Percentiles rank a stretch among this genome's conserved stretches.
Evolutionary conservation across 345 rosid genomes (phyloP).

Genomic region (Linum lewisii): DNA sequence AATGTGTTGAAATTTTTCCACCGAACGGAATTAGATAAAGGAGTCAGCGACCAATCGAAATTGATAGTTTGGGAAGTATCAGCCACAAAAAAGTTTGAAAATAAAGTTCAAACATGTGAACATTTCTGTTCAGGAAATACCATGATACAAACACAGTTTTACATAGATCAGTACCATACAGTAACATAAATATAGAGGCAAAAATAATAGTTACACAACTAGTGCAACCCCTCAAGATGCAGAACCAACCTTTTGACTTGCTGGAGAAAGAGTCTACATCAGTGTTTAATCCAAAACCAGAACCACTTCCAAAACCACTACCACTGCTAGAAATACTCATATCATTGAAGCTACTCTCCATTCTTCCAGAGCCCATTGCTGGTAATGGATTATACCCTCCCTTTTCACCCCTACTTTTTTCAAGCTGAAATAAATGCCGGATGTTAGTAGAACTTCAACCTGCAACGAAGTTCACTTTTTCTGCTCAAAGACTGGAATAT

Average conservation of each 20-base stretch:
- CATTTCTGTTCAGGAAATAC: no score
- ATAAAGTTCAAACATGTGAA: no score
- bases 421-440: slow-evolving; percentile 44
- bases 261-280: slow-evolving; percentile 66
- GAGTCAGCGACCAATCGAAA: not conserved
- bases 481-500: no score
- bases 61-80: not conserved
- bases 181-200: no score
- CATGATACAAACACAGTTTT: no score
- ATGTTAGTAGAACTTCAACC: slow-evolving; percentile 8
- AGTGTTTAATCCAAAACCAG: slow-evolving; percentile 64
- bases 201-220: not conserved
- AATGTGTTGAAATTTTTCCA: slow-evolving; percentile 3
- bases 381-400: slow-evolving; percentile 80
- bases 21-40: not conserved
- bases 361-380: slow-evolving; percentile 88
- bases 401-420: slow-evolving; percentile 76
- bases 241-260: slow-evolving; percentile 72
- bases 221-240: not conserved
- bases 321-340: slow-evolving; percentile 70
- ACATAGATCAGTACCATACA: no score
- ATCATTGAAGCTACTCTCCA: slow-evolving; percentile 76
- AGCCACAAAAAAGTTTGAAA: no score
- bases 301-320: slow-evolving; percentile 72
- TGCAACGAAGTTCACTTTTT: not conserved